Base-by-base conservation (phyloP, 768 basidiomycete species). In the Tylopilus vinaceipallidus region DNA sequence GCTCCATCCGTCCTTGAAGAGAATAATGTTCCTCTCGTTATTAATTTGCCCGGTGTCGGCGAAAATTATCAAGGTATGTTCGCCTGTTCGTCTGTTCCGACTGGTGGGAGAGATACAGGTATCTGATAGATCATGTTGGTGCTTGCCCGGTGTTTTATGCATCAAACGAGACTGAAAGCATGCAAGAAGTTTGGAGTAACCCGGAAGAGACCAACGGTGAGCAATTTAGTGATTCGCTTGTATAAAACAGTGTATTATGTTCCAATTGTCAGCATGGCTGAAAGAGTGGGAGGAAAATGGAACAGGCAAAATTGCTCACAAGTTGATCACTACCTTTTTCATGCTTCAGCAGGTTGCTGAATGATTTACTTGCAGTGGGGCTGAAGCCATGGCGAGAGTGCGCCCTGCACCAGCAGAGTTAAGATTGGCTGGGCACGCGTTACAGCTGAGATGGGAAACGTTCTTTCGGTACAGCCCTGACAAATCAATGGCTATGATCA, bases 351-450 rank as follows among this genome's bases (percentile, higher is more conserved):
- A 41, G 4, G 29, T 20, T 29, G 10, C 16, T 50, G 8, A 45
- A 19, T 35, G 2, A 23, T n/a, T 23, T 22, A 3, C 23, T 47
- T 26, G 11, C 50, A 83, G 81, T 55, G 80, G 70, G 4, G 50
- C 80, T 14, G 80, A 83, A 54, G 75, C 75, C n/a, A 77, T 79
- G 1, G 68, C 79, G 48, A 83, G 81, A 59, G 50, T 83, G 17
- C 71, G 84, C 16, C 82, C 82, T 0, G 72, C 62, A 8, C 53
- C 62, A 2, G 67, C 68, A 16, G 82, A 85, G 40, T 63, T 82
- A 17, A 64, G 73, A 47, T 70, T 71, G 9, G 64, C 83, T 24
- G 71, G 70, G 0, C 72, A 77, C 6, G 68, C 57, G 5, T 84
- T 84, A 55, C 59, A 69, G 34, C 43, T 64, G 26, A 64, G 72